Conservation (phyloP, 2,329 filamentous ascomycete genomes). For the Seiridium cupressi region DNA sequence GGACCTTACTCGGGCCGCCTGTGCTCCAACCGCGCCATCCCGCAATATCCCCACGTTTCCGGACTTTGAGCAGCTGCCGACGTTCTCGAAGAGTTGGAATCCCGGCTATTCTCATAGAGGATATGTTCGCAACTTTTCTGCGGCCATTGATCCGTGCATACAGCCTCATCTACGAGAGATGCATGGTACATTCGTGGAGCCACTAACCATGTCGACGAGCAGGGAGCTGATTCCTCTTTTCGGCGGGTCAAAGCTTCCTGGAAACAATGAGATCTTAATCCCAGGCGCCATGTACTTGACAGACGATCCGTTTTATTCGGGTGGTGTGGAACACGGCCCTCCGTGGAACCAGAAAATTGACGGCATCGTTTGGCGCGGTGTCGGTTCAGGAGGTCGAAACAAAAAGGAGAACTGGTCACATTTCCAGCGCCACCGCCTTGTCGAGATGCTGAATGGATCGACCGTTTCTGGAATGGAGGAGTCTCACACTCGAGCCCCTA, state of each 20-base stretch:
- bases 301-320: constrained; percentile 56
- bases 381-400: constrained; percentile 58
- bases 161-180: constrained; percentile 44
- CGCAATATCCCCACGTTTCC: background rate
- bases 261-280: constrained; percentile 62
- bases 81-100: constrained; percentile 18
- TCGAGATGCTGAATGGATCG: constrained; percentile 67
- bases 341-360: constrained; percentile 57
- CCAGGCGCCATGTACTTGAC: constrained; percentile 63
- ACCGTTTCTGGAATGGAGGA: constrained; percentile 48
- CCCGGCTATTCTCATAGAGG: constrained; percentile 35
- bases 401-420: constrained; percentile 59
- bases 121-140: constrained; percentile 55
- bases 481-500: constrained; percentile 34
- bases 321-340: constrained; percentile 52
- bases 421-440: constrained; percentile 70
- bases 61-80: constrained; percentile 8
- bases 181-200: constrained; percentile 55
- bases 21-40: constrained; percentile 44
- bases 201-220: constrained; percentile 45
- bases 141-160: constrained; percentile 51
- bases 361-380: constrained; percentile 62
- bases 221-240: constrained; percentile 56
- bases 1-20: constrained; percentile 45
- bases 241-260: constrained; percentile 55